Conservation (phyloP, 495 filamentous ascomycete species). For the Ascodesmis nigricans region DNA sequence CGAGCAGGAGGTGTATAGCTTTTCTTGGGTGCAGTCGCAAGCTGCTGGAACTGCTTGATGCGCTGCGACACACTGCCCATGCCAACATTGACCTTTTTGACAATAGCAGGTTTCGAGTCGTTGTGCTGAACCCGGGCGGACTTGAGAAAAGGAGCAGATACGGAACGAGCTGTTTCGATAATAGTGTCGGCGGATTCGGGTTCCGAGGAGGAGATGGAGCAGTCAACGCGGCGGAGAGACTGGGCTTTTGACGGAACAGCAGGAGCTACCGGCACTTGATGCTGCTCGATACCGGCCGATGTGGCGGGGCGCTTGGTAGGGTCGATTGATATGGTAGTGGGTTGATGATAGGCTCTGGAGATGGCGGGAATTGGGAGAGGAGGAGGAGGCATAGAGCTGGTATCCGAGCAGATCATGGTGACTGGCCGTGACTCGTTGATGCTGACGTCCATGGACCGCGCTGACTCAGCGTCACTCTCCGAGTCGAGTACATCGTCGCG, state of each 20-base stretch:
- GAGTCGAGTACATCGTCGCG: constrained; percentile 7
- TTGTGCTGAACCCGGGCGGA: constrained; percentile 6
- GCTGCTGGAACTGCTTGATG: constrained; percentile 18
- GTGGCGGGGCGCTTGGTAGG: too few species aligned
- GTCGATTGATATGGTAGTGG: too few species aligned
- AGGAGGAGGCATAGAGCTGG: too few species aligned
- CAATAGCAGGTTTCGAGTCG: constrained; percentile 2
- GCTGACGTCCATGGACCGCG: constrained; percentile 12
- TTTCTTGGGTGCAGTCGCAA: constrained; percentile 4
- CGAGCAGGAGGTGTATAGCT: constrained; percentile 4
- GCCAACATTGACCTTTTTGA: constrained; percentile 16
- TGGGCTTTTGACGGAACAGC: too few species aligned
- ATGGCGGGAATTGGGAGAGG: too few species aligned
- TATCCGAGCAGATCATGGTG: constrained; percentile 9
- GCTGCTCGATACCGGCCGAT: constrained; percentile 13
- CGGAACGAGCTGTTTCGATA: constrained; percentile 16
- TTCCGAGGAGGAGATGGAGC: too few species aligned
- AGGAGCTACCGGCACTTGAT: too few species aligned
- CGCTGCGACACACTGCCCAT: constrained; percentile 19
- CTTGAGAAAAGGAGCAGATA: constrained; percentile 21
- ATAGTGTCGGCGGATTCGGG: too few species aligned
- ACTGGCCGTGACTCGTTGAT: constrained; percentile 18
- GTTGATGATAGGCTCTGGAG: too few species aligned
- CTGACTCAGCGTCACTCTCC: constrained; percentile 6
- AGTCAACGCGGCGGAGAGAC: too few species aligned